Evolutionary conservation across 805 yeast genomes (phyloP).

Genomic region (Candida manassasensis): DNA sequence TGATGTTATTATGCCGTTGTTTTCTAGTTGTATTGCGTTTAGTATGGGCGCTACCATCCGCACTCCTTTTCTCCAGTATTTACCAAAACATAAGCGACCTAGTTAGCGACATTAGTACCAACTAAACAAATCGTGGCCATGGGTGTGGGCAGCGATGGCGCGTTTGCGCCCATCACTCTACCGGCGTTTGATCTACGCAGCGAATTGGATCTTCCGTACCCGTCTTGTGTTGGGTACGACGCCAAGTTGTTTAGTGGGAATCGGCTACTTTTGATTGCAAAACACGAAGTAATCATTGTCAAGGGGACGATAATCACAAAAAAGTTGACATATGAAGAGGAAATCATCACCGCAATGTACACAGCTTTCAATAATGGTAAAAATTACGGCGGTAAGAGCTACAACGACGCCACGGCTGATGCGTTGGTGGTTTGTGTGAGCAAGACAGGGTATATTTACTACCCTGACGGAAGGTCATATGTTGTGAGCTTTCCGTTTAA

Average conservation of each 20-base stretch:
- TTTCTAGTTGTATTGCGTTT: too few relatives aligned
- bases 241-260: slow-evolving; percentile 22
- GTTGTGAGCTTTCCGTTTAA: slow-evolving; percentile 67
- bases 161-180: too few relatives aligned
- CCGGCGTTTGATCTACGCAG: slow-evolving; percentile 30
- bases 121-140: too few relatives aligned
- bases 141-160: too few relatives aligned
- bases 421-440: slow-evolving; percentile 55
- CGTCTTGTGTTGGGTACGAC: slow-evolving; percentile 13
- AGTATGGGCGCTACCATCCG: too few relatives aligned
- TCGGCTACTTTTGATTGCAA: slow-evolving; percentile 32
- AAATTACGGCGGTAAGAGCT: background rate
- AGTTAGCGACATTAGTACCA: too few relatives aligned
- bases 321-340: slow-evolving; percentile 46
- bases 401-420: slow-evolving; percentile 12
- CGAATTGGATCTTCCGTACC: slow-evolving; percentile 21
- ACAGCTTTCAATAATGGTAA: slow-evolving; percentile 38
- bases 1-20: too few relatives aligned
- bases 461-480: slow-evolving; percentile 53
- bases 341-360: slow-evolving; percentile 57
- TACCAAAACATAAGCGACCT: too few relatives aligned
- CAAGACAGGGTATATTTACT: slow-evolving; percentile 61
- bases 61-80: too few relatives aligned
- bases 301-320: slow-evolving; percentile 44
- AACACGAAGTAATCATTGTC: slow-evolving; percentile 43